phyloP scores from a whole-genome alignment of 2,329 filamentous ascomycete species.

The Epichloe brachyelytri region DNA sequence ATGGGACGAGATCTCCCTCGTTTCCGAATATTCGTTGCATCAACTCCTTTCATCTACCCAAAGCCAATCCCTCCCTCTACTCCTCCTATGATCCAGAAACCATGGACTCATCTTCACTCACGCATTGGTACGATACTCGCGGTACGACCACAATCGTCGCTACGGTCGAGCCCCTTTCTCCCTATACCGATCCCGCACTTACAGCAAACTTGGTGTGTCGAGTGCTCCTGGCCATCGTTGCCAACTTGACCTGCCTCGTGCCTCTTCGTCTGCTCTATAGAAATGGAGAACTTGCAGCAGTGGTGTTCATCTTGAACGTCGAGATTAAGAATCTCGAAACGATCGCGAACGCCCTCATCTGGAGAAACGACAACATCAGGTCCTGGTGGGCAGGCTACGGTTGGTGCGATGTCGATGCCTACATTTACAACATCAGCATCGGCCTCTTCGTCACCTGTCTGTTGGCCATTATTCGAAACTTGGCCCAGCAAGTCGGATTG shows the following conservation, averaged over 20 bases:
- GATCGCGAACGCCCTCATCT: constrained; percentile 37
- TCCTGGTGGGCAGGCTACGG: constrained; percentile 39
- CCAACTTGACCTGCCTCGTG: constrained; percentile 34
- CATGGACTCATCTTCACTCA: background rate
- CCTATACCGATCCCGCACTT: constrained; percentile 18
- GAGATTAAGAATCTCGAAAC: constrained; percentile 34
- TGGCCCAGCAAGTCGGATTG: constrained; percentile 36
- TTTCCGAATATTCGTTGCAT: background rate
- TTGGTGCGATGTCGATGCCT: constrained; percentile 40
- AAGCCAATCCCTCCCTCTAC: background rate
- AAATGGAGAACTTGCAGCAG: constrained; percentile 41
- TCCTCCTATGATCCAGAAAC: background rate
- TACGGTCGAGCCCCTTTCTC: constrained; percentile 2
- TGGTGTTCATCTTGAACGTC: constrained; percentile 33
- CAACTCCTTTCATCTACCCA: background rate
- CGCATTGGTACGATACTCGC: background rate
- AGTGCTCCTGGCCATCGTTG: constrained; percentile 32
- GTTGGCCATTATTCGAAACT: constrained; percentile 41
- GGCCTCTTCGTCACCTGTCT: constrained; percentile 37
- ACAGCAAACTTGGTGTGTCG: constrained; percentile 35
- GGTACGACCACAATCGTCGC: constrained; percentile 1
- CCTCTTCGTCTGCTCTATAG: constrained; percentile 37
- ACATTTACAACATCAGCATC: constrained; percentile 32
- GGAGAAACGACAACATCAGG: constrained; percentile 36
- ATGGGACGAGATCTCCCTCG: background rate